Base-by-base conservation (phyloP, 129 eudicot species). In the Pseudognaphalium luteoalbum region DNA sequence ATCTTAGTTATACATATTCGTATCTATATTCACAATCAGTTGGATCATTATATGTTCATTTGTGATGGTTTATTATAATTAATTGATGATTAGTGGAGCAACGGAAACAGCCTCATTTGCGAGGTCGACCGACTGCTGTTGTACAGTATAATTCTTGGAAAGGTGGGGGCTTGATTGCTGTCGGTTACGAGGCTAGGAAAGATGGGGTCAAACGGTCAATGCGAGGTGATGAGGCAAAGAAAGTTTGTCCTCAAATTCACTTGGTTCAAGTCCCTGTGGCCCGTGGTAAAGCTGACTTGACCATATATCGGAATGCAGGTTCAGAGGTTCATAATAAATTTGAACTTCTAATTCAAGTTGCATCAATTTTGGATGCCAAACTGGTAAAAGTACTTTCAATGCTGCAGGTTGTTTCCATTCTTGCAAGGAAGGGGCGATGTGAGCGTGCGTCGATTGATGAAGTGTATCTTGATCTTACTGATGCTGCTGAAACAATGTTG, bases 361-460 rank as follows among this genome's bases (percentile, higher is more conserved):
- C 21, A 60, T 58, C 16, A n/a, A 4, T 65, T 63, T 32, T 73
- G 47, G 69, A 5, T 47, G 34, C 20, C 20, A 29, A 10, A 50
- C 14, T 19, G 41, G 63, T 66, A 17, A 39, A 58, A 15, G 54
- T 66, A 37, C 34, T 37, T 73, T 59, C 9, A 59, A 56, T 77
- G 1, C n/a, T 75, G 74, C 82, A 94, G 98, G 98, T 94, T 41
- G 96, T 94, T 80, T 83, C 97, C 25, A 87, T 94, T 71, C 98
- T 94, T 83, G 74, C 98, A 41, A 81, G 86, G 64, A 94, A 82
- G 71, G 98, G 98, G 75, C 85, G 96, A 72, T 91, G 98, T 44
- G 98, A 94, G 81, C 91, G 98, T 54, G 98, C 98, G 56, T 94
- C 98, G 28, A 94, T 94, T 68, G 98, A 94, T 86, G 98, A 94